Evolutionary conservation across 164 flowering plant species (phyloP).

Genomic region (Chimonanthus praecox): DNA sequence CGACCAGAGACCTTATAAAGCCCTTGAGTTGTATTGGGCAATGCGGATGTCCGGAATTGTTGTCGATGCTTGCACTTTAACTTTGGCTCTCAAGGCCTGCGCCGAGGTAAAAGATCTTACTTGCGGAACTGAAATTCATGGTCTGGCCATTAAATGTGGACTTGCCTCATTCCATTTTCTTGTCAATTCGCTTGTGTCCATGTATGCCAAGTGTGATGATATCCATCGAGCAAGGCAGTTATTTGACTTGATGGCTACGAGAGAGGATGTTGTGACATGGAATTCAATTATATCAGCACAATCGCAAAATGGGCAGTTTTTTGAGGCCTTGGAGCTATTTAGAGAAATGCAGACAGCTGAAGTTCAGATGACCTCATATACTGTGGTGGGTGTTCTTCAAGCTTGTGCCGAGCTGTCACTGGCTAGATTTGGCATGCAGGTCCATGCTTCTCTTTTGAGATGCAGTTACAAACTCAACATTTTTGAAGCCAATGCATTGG

Average conservation of each 20-base stretch:
- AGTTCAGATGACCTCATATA: slow-evolving; percentile 40
- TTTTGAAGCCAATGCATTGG: slow-evolving; percentile 69
- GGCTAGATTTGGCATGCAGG: slow-evolving; percentile 47
- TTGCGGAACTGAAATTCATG: slow-evolving; percentile 59
- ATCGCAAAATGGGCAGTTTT: slow-evolving; percentile 34
- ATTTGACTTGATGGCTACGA: slow-evolving; percentile 37
- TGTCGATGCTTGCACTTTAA: slow-evolving; percentile 60
- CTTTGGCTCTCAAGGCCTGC: slow-evolving; percentile 63
- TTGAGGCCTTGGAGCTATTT: slow-evolving; percentile 49
- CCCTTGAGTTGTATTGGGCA: slow-evolving; percentile 45
- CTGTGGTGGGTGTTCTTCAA: slow-evolving; percentile 64
- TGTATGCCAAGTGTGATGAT: slow-evolving; percentile 69
- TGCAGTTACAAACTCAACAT: slow-evolving; percentile 29
- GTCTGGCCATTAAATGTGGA: slow-evolving; percentile 53
- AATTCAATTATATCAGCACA: slow-evolving; percentile 69
- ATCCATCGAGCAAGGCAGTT: slow-evolving; percentile 33
- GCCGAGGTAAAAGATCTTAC: slow-evolving; percentile 28
- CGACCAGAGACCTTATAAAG: slow-evolving; percentile 35
- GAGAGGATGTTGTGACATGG: slow-evolving; percentile 64
- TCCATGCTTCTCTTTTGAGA: slow-evolving; percentile 65
- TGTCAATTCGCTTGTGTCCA: slow-evolving; percentile 56
- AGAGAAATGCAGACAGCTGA: slow-evolving; percentile 49
- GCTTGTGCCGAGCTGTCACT: slow-evolving; percentile 48
- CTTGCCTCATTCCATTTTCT: slow-evolving; percentile 42
- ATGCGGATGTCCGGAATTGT: slow-evolving; percentile 46